These are phyloP conservation scores for Colletotrichum plurivorum DNA, from an alignment of 2,329 filamentous ascomycete genomes.

Conservation along the genomic window DNA sequence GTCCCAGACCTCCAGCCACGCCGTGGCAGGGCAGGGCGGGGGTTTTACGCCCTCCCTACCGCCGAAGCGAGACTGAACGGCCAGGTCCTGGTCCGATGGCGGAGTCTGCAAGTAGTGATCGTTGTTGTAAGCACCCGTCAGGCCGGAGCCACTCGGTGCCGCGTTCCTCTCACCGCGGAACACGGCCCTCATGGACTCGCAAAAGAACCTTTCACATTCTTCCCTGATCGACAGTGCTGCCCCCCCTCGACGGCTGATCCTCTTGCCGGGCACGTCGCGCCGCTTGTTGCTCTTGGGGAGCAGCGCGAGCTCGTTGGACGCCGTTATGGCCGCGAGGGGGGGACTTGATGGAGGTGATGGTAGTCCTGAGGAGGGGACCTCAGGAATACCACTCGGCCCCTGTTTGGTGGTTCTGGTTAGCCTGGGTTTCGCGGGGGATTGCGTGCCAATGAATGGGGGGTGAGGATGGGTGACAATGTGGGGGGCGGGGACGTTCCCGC, in stretches of 20 bases:
- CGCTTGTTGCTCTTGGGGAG: conserved; percentile 67
- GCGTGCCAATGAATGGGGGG: conserved; percentile 8
- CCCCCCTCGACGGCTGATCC: conserved; percentile 80
- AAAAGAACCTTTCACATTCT: conserved; percentile 99
- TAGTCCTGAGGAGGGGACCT: conserved; percentile 87
- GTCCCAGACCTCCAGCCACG: conserved; percentile 87
- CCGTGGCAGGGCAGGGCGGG: conserved; percentile 52
- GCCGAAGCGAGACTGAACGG: conserved; percentile 47
- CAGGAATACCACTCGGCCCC: conserved; percentile 95
- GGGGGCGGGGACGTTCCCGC: background rate
- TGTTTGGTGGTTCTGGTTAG: conserved; percentile 49
- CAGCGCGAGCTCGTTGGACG: conserved; percentile 77
- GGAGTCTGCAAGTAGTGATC: conserved; percentile 61
- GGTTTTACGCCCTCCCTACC: conserved; percentile 31
- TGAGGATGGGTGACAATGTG: background rate
- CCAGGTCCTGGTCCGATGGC: conserved; percentile 64
- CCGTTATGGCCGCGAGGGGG: conserved; percentile 84
- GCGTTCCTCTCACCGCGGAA: conserved; percentile 96
- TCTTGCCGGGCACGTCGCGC: conserved; percentile 53
- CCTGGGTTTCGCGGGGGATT: conserved; percentile 13
- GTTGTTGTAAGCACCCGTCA: conserved; percentile 79
- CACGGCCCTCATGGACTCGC: conserved; percentile 91
- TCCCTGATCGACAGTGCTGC: conserved; percentile 96
- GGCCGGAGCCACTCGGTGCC: conserved; percentile 84
- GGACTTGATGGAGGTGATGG: conserved; percentile 90